Conservation (phyloP, 768 basidiomycete species). For the Auriscalpium orientale region DNA sequence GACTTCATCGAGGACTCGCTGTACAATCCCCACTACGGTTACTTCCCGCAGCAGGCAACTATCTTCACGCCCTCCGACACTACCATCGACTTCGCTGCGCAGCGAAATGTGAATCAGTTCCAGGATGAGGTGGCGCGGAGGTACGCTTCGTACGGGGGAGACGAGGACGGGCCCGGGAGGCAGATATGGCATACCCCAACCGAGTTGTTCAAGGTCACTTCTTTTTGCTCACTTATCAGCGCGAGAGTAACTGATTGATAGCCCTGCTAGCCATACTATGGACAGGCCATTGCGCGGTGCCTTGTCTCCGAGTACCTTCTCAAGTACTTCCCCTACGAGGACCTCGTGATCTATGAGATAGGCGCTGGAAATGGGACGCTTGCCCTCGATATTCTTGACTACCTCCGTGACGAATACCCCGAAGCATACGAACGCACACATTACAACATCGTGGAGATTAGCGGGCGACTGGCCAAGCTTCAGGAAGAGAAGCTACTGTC, state of each 20-base stretch:
- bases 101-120: conserved; percentile 69
- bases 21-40: conserved; percentile 97
- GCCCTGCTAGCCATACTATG: conserved; percentile 78
- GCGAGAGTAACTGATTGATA: conserved; percentile 3
- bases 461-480: conserved; percentile 60
- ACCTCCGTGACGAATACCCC: conserved; percentile 67
- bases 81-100: conserved; percentile 57
- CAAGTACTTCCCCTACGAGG: conserved; percentile 94
- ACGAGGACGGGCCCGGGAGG: conserved; percentile 64
- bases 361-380: conserved; percentile 97
- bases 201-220: conserved; percentile 87
- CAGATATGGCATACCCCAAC: conserved; percentile 99
- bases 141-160: conserved; percentile 65
- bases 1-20: conserved; percentile 96
- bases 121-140: conserved; percentile 71
- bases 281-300: conserved; percentile 82
- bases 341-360: conserved; percentile 93
- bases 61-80: conserved; percentile 68
- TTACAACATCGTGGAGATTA: conserved; percentile 95
- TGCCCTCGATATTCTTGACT: conserved; percentile 81
- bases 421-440: conserved; percentile 90
- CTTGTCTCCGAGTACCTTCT: conserved; percentile 88
- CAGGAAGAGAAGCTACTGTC: conserved; percentile 62
- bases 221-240: neutral
- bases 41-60: conserved; percentile 88